phyloP scores from a whole-genome alignment of 352 stramenopile species.

The Globisporangium mamillatum region DNA sequence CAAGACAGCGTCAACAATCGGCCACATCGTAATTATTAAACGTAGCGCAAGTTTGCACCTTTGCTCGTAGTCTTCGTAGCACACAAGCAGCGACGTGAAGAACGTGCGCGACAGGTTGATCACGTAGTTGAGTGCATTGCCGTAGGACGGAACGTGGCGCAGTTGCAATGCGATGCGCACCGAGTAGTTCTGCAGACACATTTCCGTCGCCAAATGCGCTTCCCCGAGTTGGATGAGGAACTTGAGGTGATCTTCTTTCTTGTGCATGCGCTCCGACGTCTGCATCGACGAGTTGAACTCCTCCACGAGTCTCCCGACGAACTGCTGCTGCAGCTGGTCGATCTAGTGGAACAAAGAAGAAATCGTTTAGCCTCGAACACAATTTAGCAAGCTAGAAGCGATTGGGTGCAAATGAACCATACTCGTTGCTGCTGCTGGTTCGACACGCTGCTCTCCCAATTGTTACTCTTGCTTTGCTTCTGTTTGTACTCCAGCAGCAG shows the following conservation, averaged over 20 bases:
- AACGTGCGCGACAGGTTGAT: constrained; percentile 82
- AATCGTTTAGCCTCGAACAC: neutral
- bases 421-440: constrained; percentile 45
- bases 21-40: neutral
- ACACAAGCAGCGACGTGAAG: constrained; percentile 83
- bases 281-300: constrained; percentile 79
- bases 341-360: constrained; percentile 23
- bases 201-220: constrained; percentile 62
- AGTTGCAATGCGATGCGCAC: constrained; percentile 74
- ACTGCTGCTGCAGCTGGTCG: constrained; percentile 48
- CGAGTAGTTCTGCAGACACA: constrained; percentile 84
- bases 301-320: constrained; percentile 58
- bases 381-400: neutral
- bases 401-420: constrained; percentile 4
- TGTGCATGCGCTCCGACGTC: constrained; percentile 78
- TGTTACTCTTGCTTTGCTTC: constrained; percentile 35
- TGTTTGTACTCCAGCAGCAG: constrained; percentile 44
- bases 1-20: neutral
- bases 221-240: constrained; percentile 75
- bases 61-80: constrained; percentile 77
- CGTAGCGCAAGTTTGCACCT: constrained; percentile 30
- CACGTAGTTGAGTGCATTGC: constrained; percentile 76
- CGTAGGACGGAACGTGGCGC: constrained; percentile 67
- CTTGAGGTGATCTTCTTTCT: constrained; percentile 74
- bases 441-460: constrained; percentile 33